A percentile compares a stretch with the other conserved stretches of the same genome.
These are phyloP conservation scores for Cardamine occulta DNA, from an alignment of 345 rosid species.

Conservation along the genomic window DNA sequence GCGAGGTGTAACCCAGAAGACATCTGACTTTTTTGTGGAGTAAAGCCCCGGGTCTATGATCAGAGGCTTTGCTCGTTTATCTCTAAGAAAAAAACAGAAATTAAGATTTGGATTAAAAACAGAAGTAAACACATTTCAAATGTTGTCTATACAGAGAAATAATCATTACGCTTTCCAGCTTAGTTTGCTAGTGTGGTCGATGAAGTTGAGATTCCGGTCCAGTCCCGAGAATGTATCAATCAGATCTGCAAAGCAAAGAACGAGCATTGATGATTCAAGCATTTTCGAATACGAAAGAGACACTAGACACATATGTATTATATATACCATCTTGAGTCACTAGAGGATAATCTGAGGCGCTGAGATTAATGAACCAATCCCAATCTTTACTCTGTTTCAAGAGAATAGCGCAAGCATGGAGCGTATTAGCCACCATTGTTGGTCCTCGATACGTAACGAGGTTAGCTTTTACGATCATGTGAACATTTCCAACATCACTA, in stretches of 20 bases:
- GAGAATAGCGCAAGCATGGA: slow-evolving; percentile 70
- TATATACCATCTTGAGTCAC: slow-evolving; percentile 67
- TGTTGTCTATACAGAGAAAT: not conserved
- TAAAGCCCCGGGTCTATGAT: slow-evolving; percentile 97
- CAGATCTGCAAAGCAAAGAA: slow-evolving; percentile 50
- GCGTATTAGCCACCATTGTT: slow-evolving; percentile 70
- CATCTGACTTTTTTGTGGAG: slow-evolving; percentile 66
- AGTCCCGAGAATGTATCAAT: slow-evolving; percentile 59
- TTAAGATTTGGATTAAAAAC: not conserved
- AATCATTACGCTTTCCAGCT: slow-evolving; percentile 90
- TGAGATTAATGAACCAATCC: slow-evolving; percentile 78
- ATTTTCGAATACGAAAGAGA: not conserved
- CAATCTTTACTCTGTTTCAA: slow-evolving; percentile 58
- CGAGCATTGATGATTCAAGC: not conserved
- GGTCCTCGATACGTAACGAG: slow-evolving; percentile 66
- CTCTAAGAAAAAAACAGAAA: slow-evolving; percentile 51
- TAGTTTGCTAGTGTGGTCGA: slow-evolving; percentile 70
- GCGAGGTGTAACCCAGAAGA: slow-evolving; percentile 74
- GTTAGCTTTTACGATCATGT: slow-evolving; percentile 80
- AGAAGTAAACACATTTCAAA: not conserved
- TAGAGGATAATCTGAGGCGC: slow-evolving; percentile 69
- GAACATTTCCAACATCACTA: slow-evolving; percentile 71
- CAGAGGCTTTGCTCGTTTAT: slow-evolving; percentile 93
- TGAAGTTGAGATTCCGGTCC: slow-evolving; percentile 67
- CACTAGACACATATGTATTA: not conserved